These are phyloP conservation scores for Candida alai DNA, from an alignment of 805 yeast species.

Conservation along the genomic window DNA sequence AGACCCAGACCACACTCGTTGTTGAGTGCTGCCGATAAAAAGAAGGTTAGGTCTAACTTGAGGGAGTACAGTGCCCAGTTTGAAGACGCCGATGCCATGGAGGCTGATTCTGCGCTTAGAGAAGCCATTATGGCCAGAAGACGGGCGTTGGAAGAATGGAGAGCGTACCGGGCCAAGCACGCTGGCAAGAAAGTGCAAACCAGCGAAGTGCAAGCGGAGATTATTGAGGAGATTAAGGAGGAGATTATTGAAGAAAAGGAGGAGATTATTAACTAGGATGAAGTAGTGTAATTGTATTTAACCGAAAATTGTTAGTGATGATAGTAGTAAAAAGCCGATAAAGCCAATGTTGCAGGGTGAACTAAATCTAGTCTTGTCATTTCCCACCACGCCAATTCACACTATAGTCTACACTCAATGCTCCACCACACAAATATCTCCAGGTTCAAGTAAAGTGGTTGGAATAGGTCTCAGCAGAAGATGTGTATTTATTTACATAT, in stretches of 20 bases:
- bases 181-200: slow-evolving; percentile 33
- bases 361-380: no score
- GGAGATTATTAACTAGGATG: slow-evolving; percentile 53
- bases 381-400: no score
- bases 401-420: no score
- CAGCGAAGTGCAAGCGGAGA: slow-evolving; percentile 48
- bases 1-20: slow-evolving; percentile 91
- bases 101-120: slow-evolving; percentile 86
- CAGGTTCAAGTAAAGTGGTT: no score
- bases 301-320: background rate
- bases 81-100: slow-evolving; percentile 94
- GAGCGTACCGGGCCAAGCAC: slow-evolving; percentile 58
- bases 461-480: no score
- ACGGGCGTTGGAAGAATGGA: slow-evolving; percentile 81
- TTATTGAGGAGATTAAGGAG: slow-evolving; percentile 73
- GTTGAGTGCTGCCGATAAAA: slow-evolving; percentile 73
- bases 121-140: slow-evolving; percentile 85
- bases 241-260: slow-evolving; percentile 69
- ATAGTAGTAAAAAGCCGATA: background rate
- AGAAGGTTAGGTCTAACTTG: slow-evolving; percentile 86
- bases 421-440: no score
- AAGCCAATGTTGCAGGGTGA: no score
- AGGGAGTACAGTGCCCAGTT: slow-evolving; percentile 87
- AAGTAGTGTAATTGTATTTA: background rate
- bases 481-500: no score